Conservation (phyloP, 2,329 filamentous ascomycete genomes). For the Xylogone sp. region DNA sequence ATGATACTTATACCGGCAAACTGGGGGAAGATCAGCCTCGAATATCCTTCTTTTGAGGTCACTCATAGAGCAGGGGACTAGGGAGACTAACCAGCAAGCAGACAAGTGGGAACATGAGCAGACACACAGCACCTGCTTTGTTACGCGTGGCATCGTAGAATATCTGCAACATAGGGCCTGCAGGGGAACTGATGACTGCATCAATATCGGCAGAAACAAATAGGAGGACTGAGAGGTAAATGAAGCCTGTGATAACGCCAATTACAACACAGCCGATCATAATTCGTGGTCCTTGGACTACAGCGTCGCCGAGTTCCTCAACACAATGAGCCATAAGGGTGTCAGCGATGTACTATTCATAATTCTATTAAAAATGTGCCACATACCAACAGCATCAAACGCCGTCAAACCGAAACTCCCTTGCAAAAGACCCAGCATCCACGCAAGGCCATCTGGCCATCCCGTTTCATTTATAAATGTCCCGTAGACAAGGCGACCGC, state of each 20-base stretch:
- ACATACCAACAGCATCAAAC: conserved; percentile 29
- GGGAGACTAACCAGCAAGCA: not conserved
- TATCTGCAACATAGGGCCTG: conserved; percentile 46
- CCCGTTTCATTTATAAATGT: conserved; percentile 52
- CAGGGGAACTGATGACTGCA: conserved; percentile 40
- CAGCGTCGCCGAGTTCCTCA: conserved; percentile 49
- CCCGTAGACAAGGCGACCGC: conserved; percentile 48
- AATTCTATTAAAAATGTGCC: conserved; percentile 24
- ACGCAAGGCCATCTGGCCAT: conserved; percentile 45
- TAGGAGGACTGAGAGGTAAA: conserved; percentile 42
- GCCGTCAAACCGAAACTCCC: conserved; percentile 50
- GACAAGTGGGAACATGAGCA: conserved; percentile 13
- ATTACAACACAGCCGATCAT: conserved; percentile 45
- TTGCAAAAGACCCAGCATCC: conserved; percentile 49
- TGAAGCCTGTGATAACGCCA: conserved; percentile 43
- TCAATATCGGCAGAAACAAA: conserved; percentile 45
- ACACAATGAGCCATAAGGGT: conserved; percentile 10
- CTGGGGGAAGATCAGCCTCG: conserved; percentile 31
- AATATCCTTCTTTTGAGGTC: not conserved
- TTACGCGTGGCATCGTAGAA: conserved; percentile 43
- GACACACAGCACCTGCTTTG: conserved; percentile 25
- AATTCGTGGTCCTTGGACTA: conserved; percentile 44
- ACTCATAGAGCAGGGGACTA: not conserved
- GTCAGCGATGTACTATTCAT: not conserved
- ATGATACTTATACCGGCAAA: conserved; percentile 56